A percentile compares a stretch with the other conserved stretches of the same genome.
Evolutionary conservation across 2,329 filamentous ascomycete genomes (phyloP).

Genomic region (Alternaria rosae): DNA sequence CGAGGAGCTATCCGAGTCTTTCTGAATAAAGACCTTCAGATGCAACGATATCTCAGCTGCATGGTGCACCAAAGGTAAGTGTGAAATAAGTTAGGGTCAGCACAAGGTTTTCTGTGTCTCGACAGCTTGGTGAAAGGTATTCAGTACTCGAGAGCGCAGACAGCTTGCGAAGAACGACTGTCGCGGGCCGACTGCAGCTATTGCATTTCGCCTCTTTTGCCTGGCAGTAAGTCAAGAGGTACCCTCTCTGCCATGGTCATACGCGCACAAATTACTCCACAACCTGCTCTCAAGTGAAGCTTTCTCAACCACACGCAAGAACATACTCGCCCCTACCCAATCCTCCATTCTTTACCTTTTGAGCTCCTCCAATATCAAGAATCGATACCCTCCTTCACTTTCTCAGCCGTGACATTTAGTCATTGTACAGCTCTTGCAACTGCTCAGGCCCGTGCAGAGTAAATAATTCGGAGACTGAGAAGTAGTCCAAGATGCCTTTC

Average conservation of each 20-base stretch:
- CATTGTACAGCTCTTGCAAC: background rate
- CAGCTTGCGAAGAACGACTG: background rate
- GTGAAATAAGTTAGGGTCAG: background rate
- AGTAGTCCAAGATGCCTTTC: background rate
- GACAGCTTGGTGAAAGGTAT: background rate
- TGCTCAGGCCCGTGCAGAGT: background rate
- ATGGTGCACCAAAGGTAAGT: background rate
- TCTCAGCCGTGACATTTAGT: background rate
- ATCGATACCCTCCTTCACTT: background rate
- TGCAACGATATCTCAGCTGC: too few species aligned
- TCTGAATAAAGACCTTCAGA: background rate
- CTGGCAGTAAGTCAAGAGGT: background rate
- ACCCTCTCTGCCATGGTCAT: background rate
- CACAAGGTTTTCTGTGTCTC: background rate
- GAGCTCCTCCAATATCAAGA: background rate
- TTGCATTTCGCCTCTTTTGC: background rate
- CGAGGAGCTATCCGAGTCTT: background rate
- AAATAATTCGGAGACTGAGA: background rate
- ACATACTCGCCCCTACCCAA: background rate
- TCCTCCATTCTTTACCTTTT: too few species aligned
- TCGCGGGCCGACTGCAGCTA: background rate
- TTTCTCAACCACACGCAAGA: background rate
- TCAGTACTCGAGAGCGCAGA: background rate
- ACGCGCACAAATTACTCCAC: background rate
- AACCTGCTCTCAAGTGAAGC: background rate